Conservation (phyloP, 352 stramenopile genomes). For the Thraustotheca clavata region DNA sequence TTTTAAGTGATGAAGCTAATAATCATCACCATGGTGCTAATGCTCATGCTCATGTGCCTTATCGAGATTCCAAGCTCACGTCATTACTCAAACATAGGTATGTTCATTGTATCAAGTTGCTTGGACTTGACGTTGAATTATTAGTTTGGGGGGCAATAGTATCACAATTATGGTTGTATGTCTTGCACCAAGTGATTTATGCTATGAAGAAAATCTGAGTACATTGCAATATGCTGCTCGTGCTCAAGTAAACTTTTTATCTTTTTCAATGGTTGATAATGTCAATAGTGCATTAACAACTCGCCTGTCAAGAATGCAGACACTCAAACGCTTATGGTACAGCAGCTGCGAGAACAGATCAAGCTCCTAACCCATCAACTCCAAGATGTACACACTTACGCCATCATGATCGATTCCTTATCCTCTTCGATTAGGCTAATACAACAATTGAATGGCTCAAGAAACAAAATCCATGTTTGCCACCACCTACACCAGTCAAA, state of each 20-base stretch:
- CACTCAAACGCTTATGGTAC: conserved; percentile 25
- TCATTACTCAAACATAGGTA: conserved; percentile 79
- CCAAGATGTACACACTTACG: background rate
- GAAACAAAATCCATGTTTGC: background rate
- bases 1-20: conserved; percentile 33
- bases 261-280: background rate
- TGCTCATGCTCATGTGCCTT: conserved; percentile 70
- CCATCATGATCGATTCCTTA: too few species aligned
- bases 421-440: conserved; percentile 1
- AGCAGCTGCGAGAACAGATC: conserved; percentile 39
- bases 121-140: background rate
- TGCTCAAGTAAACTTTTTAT: conserved; percentile 41
- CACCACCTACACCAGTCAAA: background rate
- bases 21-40: background rate
- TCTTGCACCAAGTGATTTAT: conserved; percentile 74
- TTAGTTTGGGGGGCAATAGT: conserved; percentile 66
- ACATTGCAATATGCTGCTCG: conserved; percentile 91
- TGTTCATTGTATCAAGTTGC: background rate
- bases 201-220: conserved; percentile 86
- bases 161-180: conserved; percentile 90
- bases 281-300: conserved; percentile 11
- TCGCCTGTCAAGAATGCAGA: conserved; percentile 19
- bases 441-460: conserved; percentile 14
- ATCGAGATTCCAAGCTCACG: conserved; percentile 92
- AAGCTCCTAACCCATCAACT: conserved; percentile 25